Percentiles rank a stretch among this genome's conserved stretches.
Conservation (phyloP, 345 rosid genomes). For the Brassica juncea region DNA sequence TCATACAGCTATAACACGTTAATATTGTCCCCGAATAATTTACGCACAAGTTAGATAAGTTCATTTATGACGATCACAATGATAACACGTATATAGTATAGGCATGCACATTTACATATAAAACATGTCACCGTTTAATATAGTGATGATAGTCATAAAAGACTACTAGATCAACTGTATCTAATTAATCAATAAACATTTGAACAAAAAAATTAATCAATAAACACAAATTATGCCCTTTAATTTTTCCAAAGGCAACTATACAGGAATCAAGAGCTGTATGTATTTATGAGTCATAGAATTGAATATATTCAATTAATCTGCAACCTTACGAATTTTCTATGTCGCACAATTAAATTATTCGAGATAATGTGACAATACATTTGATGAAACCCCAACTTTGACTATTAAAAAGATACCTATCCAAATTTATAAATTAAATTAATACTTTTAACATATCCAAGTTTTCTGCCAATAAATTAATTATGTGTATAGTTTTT, state of each 20-base stretch:
- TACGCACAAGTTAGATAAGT: conserved; percentile 34
- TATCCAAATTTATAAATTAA: neutral
- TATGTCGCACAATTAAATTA: conserved; percentile 23
- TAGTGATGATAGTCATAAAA: conserved; percentile 3
- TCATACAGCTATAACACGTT: conserved; percentile 39
- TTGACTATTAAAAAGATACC: conserved; percentile 8
- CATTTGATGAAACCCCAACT: conserved; percentile 19
- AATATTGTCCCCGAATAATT: conserved; percentile 30
- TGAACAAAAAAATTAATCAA: neutral
- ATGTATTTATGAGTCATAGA: conserved; percentile 23
- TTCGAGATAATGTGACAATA: conserved; percentile 38
- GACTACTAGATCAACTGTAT: conserved; percentile 14
- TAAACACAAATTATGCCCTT: neutral
- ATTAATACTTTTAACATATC: neutral
- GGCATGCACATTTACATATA: neutral
- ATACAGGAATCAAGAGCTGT: conserved; percentile 21
- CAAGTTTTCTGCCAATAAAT: neutral
- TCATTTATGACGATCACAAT: conserved; percentile 31
- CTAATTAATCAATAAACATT: neutral
- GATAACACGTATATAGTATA: neutral
- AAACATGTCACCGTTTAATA: conserved; percentile 25
- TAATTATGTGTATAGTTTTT: neutral
- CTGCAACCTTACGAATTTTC: conserved; percentile 28
- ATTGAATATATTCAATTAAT: conserved; percentile 33
- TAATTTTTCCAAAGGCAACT: conserved; percentile 15